Evolutionary conservation across 768 basidiomycete species (phyloP).

Genomic region (Ramaria rubella): DNA sequence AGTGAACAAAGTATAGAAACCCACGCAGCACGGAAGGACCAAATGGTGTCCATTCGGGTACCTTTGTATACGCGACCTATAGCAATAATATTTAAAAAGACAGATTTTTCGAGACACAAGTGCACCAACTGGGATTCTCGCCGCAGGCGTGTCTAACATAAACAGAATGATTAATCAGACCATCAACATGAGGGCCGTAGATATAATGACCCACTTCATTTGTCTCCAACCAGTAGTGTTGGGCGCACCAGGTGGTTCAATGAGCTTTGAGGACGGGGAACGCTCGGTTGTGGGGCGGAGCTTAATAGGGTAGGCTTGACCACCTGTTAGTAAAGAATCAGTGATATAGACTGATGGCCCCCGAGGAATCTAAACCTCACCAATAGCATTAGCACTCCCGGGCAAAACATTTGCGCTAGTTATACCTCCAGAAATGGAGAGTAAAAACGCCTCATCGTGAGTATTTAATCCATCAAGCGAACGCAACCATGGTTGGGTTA

Average conservation of each 20-base stretch:
- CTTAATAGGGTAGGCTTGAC: conserved; percentile 75
- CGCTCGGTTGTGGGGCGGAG: conserved; percentile 65
- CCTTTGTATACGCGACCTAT: conserved; percentile 26
- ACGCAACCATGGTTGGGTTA: conserved; percentile 37
- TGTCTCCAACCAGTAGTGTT: conserved; percentile 59
- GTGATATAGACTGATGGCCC: conserved; percentile 15
- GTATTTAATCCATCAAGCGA: conserved; percentile 77
- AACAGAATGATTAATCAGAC: neutral
- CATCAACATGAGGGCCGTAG: conserved; percentile 10
- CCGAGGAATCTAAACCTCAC: conserved; percentile 33
- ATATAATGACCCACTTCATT: conserved; percentile 51
- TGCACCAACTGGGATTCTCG: conserved; percentile 14
- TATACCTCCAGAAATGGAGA: conserved; percentile 73
- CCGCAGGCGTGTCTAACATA: conserved; percentile 27
- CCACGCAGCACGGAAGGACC: conserved; percentile 62
- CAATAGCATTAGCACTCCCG: conserved; percentile 62
- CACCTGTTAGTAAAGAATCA: conserved; percentile 38
- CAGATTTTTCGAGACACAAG: conserved; percentile 36
- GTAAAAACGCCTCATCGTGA: conserved; percentile 62
- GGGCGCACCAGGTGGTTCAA: conserved; percentile 60
- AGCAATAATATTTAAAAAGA: conserved; percentile 38
- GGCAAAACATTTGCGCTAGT: conserved; percentile 74
- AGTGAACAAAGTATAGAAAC: conserved; percentile 13
- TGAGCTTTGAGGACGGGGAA: conserved; percentile 63
- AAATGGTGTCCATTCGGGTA: conserved; percentile 59